Base-by-base conservation (phyloP, 495 filamentous ascomycete species). In the Annulohypoxylon nitens region DNA sequence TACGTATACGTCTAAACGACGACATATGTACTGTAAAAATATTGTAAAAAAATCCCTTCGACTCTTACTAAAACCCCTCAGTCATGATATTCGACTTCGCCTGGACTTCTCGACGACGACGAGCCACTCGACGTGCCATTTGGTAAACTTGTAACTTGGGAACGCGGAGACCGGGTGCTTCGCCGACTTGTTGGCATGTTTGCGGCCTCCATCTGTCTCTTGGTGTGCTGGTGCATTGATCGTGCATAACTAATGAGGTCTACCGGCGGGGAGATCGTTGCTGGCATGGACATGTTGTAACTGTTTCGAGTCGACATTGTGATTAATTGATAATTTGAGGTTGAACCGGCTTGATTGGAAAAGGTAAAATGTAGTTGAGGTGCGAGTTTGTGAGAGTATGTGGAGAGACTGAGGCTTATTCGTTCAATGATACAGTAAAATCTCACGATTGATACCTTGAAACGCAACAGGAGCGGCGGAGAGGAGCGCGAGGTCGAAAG, bases 201-300 rank as follows among this genome's bases (percentile, higher is more conserved):
- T 55, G 79, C 80, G 3, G 82, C 80, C 59, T 86, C 82, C 83
- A 86, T 86, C 75, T 86, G 84, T 34, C 81, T 71, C 79, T 86
- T 86, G 58, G 84, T 86, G 68, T 86, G 84, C 48, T 82, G 80
- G 61, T 83, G 83, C 84, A 86, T 86, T 50, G 78, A 81, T 59
- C 84, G 81, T 3, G 82, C 73, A 61, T 86, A 86, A 9, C 78
- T 79, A 12, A 82, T 74, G 16, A 86, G 70, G 59, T 86, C 82
- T 53, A 75, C n/a, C 5, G 84, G 84, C 3, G 83, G 81, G 3
- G 83, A 76, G 14, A 84, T 78, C 0, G 80, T 78, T 10, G 75
- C 9, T 30, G 81, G 71, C 73, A 82, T 78, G 55, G 77, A 47
- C 18, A 73, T 70, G 6, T 76, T 75, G 55, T 76, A 81, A 11